Base-by-base conservation (phyloP, 768 basidiomycete genomes). In the Leucocoprinus birnbaumii region DNA sequence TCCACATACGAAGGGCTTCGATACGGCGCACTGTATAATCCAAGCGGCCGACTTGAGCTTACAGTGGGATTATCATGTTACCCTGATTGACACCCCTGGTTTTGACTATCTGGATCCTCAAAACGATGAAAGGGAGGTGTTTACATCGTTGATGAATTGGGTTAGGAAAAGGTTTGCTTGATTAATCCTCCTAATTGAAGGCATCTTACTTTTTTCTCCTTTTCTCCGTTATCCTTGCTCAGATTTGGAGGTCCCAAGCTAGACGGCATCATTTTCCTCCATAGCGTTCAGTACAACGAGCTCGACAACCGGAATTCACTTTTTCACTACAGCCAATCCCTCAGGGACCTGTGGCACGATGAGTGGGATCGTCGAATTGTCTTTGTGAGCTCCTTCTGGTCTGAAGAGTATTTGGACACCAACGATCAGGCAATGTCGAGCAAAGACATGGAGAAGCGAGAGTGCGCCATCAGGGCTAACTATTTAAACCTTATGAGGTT, bases 81-180 rank as follows among this genome's bases (percentile, higher is more conserved):
- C 49, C 27, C 26, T 51, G 38, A 51, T 51, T 41, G 50, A 51
- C 37, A 51, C 50, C 3, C 50, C 50, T 41, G 50, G 50, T 1
- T 51, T 51, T 25, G 50, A 51, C 41, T 51, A 26, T n/a, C 31
- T 31, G 31, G 22, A 38, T n/a, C 19, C 0, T 3, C 16, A 8
- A 10, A 51, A 51, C 27, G 25, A 51, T 18, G 50, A 51, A 18
- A 18, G 27, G 5, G 19, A 18, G 11, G 24, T 13, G 2, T 51
- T 51, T 14, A 14, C 22, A 21, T 14, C 13, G 9, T 26, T 51
- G 22, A 21, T 25, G 11, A 18, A 13, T 1, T 51, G 50, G 50
- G 3, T 42, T 4, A 41, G 40, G 37, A 40, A 18, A 26, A 2
- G 6, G 50, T 51, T 13, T n/a, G 38, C 14, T 16, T 8, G 14